Percentiles rank a stretch among this genome's conserved stretches.
Conservation (phyloP, 2,329 filamentous ascomycete species). For the Harringtonia aguacate region DNA sequence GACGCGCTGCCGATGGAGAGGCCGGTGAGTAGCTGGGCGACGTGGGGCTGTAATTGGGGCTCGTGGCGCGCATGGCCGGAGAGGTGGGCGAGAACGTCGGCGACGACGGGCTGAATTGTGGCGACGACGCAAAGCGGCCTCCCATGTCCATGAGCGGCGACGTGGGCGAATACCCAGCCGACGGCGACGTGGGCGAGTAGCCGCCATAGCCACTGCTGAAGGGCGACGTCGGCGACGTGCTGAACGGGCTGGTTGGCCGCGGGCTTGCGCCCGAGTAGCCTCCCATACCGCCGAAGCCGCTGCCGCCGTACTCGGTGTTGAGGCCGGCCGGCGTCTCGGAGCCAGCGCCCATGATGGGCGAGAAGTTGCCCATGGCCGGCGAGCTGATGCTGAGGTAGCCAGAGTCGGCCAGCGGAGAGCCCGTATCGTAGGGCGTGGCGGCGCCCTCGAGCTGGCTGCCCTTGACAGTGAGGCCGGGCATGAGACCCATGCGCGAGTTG, state of each 20-base stretch:
- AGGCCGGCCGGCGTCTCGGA: slow-evolving; percentile 63
- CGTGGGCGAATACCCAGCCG: slow-evolving; percentile 65
- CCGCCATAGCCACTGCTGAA: slow-evolving; percentile 45
- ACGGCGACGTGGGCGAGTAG: slow-evolving; percentile 70
- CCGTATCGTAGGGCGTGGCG: slow-evolving; percentile 87
- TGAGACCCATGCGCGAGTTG: slow-evolving; percentile 75
- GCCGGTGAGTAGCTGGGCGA: slow-evolving; percentile 56
- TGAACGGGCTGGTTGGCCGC: slow-evolving; percentile 65
- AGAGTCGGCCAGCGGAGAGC: slow-evolving; percentile 66
- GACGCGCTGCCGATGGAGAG: slow-evolving; percentile 43
- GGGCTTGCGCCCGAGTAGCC: slow-evolving; percentile 56
- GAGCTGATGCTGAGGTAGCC: slow-evolving; percentile 50
- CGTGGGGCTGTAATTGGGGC: slow-evolving; percentile 53
- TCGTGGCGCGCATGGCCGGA: slow-evolving; percentile 43
- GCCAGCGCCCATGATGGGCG: slow-evolving; percentile 64
- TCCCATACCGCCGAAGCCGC: slow-evolving; percentile 32
- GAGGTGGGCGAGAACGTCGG: slow-evolving; percentile 55
- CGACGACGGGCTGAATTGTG: slow-evolving; percentile 52
- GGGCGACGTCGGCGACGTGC: slow-evolving; percentile 55
- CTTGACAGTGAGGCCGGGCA: slow-evolving; percentile 69
- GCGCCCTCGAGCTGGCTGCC: slow-evolving; percentile 68
- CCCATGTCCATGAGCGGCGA: slow-evolving; percentile 53
- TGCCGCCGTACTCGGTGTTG: slow-evolving; percentile 46
- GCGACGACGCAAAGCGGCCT: slow-evolving; percentile 41
- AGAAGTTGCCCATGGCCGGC: slow-evolving; percentile 57